phyloP scores from a whole-genome alignment of 2,329 filamentous ascomycete species.

The Raffaelea deltoideospora region DNA sequence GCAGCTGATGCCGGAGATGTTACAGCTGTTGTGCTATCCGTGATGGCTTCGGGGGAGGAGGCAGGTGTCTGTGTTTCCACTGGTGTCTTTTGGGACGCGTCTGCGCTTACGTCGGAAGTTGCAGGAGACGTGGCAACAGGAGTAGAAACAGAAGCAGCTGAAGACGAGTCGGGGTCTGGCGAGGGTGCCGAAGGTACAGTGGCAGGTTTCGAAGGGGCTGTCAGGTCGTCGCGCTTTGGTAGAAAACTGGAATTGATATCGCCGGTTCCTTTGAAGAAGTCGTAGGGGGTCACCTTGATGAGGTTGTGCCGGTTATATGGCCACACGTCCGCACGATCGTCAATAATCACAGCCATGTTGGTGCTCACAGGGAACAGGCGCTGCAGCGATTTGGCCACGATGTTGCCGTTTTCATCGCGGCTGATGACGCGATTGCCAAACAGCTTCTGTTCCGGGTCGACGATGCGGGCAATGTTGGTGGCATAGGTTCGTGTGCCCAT shows the following conservation, averaged over 20 bases:
- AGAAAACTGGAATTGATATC: slow-evolving; percentile 98
- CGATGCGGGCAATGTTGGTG: slow-evolving; percentile 76
- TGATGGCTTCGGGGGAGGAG: too few species aligned
- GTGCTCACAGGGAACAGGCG: slow-evolving; percentile 91
- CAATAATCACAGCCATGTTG: slow-evolving; percentile 98
- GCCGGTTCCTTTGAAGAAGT: slow-evolving; percentile 95
- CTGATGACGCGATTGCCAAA: slow-evolving; percentile 94
- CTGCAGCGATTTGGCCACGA: slow-evolving; percentile 79
- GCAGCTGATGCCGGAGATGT: slow-evolving; percentile 1
- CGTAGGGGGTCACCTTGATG: slow-evolving; percentile 87
- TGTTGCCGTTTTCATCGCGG: slow-evolving; percentile 88
- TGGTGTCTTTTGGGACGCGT: not conserved
- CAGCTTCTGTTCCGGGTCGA: slow-evolving; percentile 76
- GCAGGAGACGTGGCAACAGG: not conserved
- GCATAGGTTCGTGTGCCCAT: slow-evolving; percentile 99
- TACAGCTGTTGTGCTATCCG: not conserved
- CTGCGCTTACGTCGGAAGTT: not conserved
- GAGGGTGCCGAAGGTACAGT: not conserved
- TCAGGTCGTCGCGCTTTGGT: slow-evolving; percentile 54
- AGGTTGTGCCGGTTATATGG: slow-evolving; percentile 77
- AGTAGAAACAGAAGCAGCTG: not conserved
- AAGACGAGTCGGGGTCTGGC: not conserved
- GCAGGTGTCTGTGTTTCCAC: too few species aligned
- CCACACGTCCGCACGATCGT: slow-evolving; percentile 95
- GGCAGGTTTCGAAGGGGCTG: slow-evolving; percentile 14